A percentile compares a stretch with the other conserved stretches of the same genome.
Conservation (phyloP, 2,329 filamentous ascomycete species). For the Fusarium newnesense region DNA sequence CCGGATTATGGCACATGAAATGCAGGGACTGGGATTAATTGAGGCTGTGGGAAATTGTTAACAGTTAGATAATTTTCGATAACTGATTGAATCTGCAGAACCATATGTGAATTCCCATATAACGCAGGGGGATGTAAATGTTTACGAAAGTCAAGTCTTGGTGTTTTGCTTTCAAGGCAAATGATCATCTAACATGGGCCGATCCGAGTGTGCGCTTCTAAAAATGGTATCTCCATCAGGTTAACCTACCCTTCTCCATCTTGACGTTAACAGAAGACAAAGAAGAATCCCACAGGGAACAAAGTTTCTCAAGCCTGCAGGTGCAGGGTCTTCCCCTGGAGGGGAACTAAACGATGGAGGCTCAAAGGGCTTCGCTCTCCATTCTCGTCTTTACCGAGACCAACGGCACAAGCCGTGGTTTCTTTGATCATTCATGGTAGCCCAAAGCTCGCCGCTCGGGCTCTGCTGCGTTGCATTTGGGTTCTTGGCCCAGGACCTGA, state of each 20-base stretch:
- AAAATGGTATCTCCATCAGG: slow-evolving; percentile 9
- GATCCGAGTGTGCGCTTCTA: background rate
- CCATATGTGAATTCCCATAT: background rate
- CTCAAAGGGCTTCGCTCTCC: slow-evolving; percentile 19
- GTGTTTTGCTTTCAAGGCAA: background rate
- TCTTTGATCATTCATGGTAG: slow-evolving; percentile 18
- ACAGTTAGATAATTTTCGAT: slow-evolving; percentile 7
- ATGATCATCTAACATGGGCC: slow-evolving; percentile 10
- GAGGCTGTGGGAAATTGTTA: slow-evolving; percentile 20
- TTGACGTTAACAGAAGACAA: slow-evolving; percentile 1
- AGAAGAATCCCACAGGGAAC: background rate
- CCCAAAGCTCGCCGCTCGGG: slow-evolving; percentile 33
- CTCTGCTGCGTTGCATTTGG: background rate
- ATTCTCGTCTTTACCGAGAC: slow-evolving; percentile 19
- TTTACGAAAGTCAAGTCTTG: background rate
- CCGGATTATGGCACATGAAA: slow-evolving; percentile 37
- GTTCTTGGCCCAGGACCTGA: slow-evolving; percentile 3
- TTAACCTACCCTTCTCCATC: slow-evolving; percentile 22
- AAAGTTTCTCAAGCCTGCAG: slow-evolving; percentile 26
- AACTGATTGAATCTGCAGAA: background rate
- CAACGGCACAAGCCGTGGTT: background rate
- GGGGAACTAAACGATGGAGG: slow-evolving; percentile 4
- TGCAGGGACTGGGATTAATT: slow-evolving; percentile 31
- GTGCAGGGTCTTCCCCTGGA: slow-evolving; percentile 39
- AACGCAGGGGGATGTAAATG: background rate